These are phyloP conservation scores for Artemisia princeps DNA, from an alignment of 140 eudicot genomes.

Conservation along the genomic window DNA sequence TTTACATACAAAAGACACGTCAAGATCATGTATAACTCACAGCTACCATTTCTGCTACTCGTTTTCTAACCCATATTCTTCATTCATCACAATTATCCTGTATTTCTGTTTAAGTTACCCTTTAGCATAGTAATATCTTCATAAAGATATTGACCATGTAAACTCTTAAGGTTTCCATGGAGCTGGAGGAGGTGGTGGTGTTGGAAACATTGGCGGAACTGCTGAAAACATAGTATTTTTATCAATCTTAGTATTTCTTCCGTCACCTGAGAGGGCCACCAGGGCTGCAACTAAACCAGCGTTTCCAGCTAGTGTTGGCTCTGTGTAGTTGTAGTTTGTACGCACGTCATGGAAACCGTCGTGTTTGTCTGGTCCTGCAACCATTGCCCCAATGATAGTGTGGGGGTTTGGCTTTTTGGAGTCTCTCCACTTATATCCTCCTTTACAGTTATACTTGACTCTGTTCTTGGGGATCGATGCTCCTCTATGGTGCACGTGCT, in stretches of 20 bases:
- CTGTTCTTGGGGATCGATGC: constrained; percentile 91
- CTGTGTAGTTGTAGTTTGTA: constrained; percentile 84
- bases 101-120: constrained; percentile 13
- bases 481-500: constrained; percentile 91
- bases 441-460: constrained; percentile 77
- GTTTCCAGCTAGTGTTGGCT: constrained; percentile 91
- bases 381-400: constrained; percentile 78
- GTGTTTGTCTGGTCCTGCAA: constrained; percentile 84
- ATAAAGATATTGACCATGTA: constrained; percentile 2
- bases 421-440: constrained; percentile 96
- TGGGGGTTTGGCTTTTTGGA: constrained; percentile 67
- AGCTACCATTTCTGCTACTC: constrained; percentile 2
- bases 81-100: not conserved
- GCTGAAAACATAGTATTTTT: constrained; percentile 89
- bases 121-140: constrained; percentile 15
- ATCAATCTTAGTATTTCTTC: constrained; percentile 42
- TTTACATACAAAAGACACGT: constrained; percentile 17
- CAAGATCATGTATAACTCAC: constrained; percentile 12
- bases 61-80: not conserved
- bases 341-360: constrained; percentile 93
- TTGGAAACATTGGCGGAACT: constrained; percentile 91
- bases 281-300: constrained; percentile 95
- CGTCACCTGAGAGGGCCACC: constrained; percentile 79
- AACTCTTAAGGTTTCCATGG: constrained; percentile 80
- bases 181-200: constrained; percentile 95